Conservation (phyloP, 73 alveolate species). For the Halteria grandinella region DNA sequence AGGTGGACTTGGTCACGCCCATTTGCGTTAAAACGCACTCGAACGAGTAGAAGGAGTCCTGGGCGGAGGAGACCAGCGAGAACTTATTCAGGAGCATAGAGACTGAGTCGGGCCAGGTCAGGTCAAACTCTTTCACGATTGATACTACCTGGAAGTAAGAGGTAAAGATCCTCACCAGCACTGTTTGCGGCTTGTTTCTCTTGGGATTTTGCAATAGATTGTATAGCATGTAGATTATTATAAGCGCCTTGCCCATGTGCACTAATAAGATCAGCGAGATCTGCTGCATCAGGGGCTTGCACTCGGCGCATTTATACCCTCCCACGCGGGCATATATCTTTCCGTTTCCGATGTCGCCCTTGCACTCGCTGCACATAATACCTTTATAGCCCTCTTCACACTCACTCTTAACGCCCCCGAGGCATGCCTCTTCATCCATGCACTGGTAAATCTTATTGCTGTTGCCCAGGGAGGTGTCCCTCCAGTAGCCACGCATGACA, state of each 20-base stretch:
- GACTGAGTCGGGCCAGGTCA: constrained; percentile 5
- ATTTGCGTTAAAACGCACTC: not conserved
- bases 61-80: constrained; percentile 12
- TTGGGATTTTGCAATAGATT: not conserved
- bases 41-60: not conserved
- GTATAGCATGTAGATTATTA: not conserved
- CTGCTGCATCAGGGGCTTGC: not conserved
- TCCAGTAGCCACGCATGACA: constrained; percentile 43
- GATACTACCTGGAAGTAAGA: constrained; percentile 16
- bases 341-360: not conserved
- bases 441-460: not conserved
- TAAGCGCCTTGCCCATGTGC: not conserved
- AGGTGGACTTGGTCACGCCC: not conserved
- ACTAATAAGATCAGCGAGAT: not conserved
- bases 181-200: constrained; percentile 19
- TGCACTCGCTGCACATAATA: not conserved
- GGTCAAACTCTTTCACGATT: not conserved
- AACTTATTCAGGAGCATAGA: not conserved
- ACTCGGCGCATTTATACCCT: not conserved
- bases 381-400: constrained; percentile 8
- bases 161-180: constrained; percentile 44
- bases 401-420: constrained; percentile 18
- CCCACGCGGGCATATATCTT: constrained; percentile 27
- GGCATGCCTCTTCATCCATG: constrained; percentile 11
- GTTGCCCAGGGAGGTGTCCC: not conserved